These are phyloP conservation scores for Scheffersomyces lignosus DNA, from an alignment of 805 yeast species.

Conservation along the genomic window DNA sequence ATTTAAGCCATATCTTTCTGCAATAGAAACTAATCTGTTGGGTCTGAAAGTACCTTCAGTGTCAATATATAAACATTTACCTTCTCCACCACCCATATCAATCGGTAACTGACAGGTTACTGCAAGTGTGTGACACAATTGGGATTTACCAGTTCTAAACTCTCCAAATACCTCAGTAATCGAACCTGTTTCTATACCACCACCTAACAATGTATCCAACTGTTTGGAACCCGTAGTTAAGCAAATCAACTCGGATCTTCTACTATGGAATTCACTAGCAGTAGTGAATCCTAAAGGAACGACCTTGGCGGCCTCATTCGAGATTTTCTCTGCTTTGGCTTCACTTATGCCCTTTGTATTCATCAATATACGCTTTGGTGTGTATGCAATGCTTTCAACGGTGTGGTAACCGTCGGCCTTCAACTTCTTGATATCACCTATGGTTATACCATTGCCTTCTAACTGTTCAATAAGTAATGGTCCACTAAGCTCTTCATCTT, in stretches of 20 bases:
- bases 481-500: constrained; percentile 56
- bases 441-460: constrained; percentile 83
- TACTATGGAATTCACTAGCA: constrained; percentile 88
- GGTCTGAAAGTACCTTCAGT: constrained; percentile 98
- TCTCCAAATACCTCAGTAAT: constrained; percentile 97
- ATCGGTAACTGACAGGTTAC: constrained; percentile 96
- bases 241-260: constrained; percentile 88
- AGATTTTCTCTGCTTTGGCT: constrained; percentile 85
- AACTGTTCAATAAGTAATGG: constrained; percentile 55
- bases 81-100: constrained; percentile 98
- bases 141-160: constrained; percentile 96
- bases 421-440: constrained; percentile 75
- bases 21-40: constrained; percentile 82
- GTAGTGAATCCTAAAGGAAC: constrained; percentile 98
- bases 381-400: constrained; percentile 89
- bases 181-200: constrained; percentile 96
- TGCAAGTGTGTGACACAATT: constrained; percentile 93
- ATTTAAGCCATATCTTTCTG: constrained; percentile 85
- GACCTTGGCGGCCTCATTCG: constrained; percentile 77
- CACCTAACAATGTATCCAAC: constrained; percentile 88
- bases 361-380: constrained; percentile 78
- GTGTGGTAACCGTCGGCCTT: constrained; percentile 85
- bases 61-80: constrained; percentile 92
- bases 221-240: constrained; percentile 95
- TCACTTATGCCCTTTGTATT: constrained; percentile 91